Base-by-base conservation (phyloP, 1,139 yeast genomes). In the Zhuliangozyma blackwelliae region DNA sequence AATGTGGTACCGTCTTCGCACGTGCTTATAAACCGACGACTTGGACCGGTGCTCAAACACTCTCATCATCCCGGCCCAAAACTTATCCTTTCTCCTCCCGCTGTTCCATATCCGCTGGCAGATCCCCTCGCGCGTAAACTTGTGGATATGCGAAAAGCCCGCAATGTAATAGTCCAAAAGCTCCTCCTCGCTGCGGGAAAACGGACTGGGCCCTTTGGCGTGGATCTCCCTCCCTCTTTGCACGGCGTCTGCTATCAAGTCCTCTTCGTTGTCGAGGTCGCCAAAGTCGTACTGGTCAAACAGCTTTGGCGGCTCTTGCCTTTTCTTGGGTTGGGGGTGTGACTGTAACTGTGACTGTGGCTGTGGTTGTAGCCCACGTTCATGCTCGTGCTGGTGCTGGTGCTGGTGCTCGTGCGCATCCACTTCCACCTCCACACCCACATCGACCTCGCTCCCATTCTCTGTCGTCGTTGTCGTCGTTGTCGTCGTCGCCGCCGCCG, bases 21-120 rank as follows among this genome's bases (percentile, higher is more conserved):
- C 94, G 56, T 90, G 97, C 57, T 90, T 90, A 63, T 90, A 90
- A 6, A 90, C 79, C 10, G 94, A 83, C 0, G 96, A 94, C 35
- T 96, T 68, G 0, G 95, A 80, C 52, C 97, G 71, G 48, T 83
- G 77, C 1, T 96, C 96, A 33, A 90, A 61, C 1, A 87, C 90
- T 36, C 77, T 72, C 32, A 89, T 82, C 13, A 89, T 65, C 26
- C 76, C 68, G 46, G 85, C 95, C 97, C 97, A 90, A 51, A 90
- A 88, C 47, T 77, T 81, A 59, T 89, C 97, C 59, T 86, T 87
- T 45, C 78, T 79, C 20, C 96, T 73, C 46, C 84, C 92, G 45
- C 79, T 79, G 7, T 90, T 70, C 97, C 97, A 90, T 27, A 90
- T 86, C 32, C 97, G 67, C 46, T 79, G 78, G 57, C 96, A 84